phyloP scores from a whole-genome alignment of 495 filamentous ascomycete genomes.

The Letharia lupina region DNA sequence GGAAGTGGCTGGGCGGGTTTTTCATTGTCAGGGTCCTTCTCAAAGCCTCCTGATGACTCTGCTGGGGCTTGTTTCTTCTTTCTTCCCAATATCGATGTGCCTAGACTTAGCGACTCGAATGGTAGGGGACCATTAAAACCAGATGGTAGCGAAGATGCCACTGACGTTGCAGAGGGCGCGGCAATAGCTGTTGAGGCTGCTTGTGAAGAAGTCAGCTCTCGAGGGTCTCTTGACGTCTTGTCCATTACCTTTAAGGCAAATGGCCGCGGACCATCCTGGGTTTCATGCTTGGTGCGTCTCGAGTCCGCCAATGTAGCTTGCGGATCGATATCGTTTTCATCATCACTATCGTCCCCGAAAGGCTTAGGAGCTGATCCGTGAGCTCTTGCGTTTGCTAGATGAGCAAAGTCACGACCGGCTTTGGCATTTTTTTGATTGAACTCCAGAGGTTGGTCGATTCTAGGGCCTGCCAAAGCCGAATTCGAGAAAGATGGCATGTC shows the following conservation, averaged over 20 bases:
- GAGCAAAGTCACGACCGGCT: conserved; percentile 26
- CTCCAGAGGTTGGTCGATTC: conserved; percentile 22
- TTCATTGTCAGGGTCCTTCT: conserved; percentile 45
- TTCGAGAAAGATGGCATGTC: conserved; percentile 6
- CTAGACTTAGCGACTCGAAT: conserved; percentile 76
- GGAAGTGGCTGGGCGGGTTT: conserved; percentile 55
- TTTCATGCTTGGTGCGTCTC: conserved; percentile 32
- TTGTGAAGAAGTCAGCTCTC: neutral
- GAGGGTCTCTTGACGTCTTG: neutral
- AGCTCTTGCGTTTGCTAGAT: conserved; percentile 26
- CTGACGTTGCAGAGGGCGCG: conserved; percentile 22
- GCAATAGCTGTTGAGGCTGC: conserved; percentile 21
- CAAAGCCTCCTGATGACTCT: conserved; percentile 61
- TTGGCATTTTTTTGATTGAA: conserved; percentile 27
- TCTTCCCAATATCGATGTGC: conserved; percentile 46
- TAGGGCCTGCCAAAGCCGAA: conserved; percentile 15
- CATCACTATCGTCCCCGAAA: conserved; percentile 25
- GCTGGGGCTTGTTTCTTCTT: conserved; percentile 41
- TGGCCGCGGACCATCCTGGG: conserved; percentile 18
- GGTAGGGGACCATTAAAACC: conserved; percentile 75
- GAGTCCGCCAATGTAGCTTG: conserved; percentile 49
- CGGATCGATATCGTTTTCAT: conserved; percentile 46
- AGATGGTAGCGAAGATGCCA: conserved; percentile 36
- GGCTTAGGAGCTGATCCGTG: conserved; percentile 18
- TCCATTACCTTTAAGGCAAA: conserved; percentile 16